phyloP scores from a whole-genome alignment of 2,329 filamentous ascomycete species.

The Balansia obtecta region DNA sequence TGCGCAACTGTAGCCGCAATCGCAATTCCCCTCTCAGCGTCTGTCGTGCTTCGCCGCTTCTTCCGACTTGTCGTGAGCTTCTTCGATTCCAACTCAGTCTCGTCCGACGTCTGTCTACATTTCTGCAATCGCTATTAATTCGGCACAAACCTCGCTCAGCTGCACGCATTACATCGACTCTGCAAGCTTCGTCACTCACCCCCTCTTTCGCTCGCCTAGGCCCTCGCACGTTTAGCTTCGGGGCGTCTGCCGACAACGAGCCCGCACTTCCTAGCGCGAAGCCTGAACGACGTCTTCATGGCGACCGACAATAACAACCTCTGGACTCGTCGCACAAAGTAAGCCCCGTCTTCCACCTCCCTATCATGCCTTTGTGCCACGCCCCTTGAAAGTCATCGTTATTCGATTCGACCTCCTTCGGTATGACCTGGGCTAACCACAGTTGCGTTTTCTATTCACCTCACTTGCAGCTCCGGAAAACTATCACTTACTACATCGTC shows the following conservation, averaged over 20 bases:
- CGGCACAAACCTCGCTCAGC: not conserved
- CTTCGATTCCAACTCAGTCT: not conserved
- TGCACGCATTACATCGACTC: not conserved
- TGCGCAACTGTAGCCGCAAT: not conserved
- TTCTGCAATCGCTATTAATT: not conserved
- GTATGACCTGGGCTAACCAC: not conserved
- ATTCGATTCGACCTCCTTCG: not conserved
- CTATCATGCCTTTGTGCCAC: not conserved
- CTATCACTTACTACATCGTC: slow-evolving; percentile 75
- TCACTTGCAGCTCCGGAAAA: slow-evolving; percentile 61
- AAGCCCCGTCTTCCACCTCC: slow-evolving; percentile 22
- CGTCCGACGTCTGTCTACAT: slow-evolving; percentile 2
- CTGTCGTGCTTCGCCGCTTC: not conserved
- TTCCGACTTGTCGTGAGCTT: not conserved
- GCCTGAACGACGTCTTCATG: slow-evolving; percentile 33
- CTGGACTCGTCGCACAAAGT: slow-evolving; percentile 81
- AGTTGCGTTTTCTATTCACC: not conserved
- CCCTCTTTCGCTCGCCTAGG: slow-evolving; percentile 4
- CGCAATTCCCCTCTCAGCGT: not conserved
- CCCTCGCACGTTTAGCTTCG: slow-evolving; percentile 11
- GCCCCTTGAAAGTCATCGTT: not conserved
- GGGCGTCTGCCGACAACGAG: slow-evolving; percentile 11
- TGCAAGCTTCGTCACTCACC: not conserved
- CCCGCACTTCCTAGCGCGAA: slow-evolving; percentile 8
- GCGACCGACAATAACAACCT: slow-evolving; percentile 31